These are phyloP conservation scores for Xylaria bambusicola DNA, from an alignment of 495 filamentous ascomycete species.

Conservation along the genomic window DNA sequence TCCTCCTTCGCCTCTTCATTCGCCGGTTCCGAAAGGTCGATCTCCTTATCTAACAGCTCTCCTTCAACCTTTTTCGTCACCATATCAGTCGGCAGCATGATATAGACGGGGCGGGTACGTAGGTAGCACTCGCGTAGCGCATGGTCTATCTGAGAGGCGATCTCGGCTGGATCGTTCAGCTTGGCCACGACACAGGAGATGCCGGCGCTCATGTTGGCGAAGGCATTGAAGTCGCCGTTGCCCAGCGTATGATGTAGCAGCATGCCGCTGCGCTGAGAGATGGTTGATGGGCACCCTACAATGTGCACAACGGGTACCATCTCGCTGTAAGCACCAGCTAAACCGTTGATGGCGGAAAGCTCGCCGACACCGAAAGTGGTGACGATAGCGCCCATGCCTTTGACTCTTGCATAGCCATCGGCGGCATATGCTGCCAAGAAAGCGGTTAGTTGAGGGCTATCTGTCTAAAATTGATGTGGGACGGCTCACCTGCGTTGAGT, in stretches of 20 bases:
- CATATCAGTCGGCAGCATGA: conserved; percentile 85
- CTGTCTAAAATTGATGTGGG: neutral
- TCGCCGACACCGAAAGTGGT: conserved; percentile 85
- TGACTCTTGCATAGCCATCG: conserved; percentile 77
- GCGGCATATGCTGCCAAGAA: conserved; percentile 64
- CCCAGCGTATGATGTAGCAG: conserved; percentile 94
- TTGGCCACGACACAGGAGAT: conserved; percentile 72
- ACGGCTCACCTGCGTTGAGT: conserved; percentile 67
- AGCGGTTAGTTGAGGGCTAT: conserved; percentile 46
- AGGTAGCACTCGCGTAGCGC: conserved; percentile 78
- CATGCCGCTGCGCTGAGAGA: conserved; percentile 60
- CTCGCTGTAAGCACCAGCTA: conserved; percentile 74
- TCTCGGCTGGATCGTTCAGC: conserved; percentile 68
- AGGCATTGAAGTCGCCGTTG: conserved; percentile 88
- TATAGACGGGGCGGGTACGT: conserved; percentile 75
- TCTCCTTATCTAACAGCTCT: conserved; percentile 60
- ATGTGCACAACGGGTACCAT: conserved; percentile 79
- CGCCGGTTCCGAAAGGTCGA: conserved; percentile 63
- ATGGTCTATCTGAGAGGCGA: conserved; percentile 75
- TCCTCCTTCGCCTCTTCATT: conserved; percentile 78
- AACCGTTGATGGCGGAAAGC: conserved; percentile 70
- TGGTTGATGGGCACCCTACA: conserved; percentile 68
- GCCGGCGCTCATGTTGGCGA: conserved; percentile 70
- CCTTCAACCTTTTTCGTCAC: conserved; percentile 78
- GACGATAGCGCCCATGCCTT: conserved; percentile 69